A percentile compares a stretch with the other conserved stretches of the same genome.
Evolutionary conservation across 371 early-diverging fungal species (phyloP).

Genomic region (Circinella minor): DNA sequence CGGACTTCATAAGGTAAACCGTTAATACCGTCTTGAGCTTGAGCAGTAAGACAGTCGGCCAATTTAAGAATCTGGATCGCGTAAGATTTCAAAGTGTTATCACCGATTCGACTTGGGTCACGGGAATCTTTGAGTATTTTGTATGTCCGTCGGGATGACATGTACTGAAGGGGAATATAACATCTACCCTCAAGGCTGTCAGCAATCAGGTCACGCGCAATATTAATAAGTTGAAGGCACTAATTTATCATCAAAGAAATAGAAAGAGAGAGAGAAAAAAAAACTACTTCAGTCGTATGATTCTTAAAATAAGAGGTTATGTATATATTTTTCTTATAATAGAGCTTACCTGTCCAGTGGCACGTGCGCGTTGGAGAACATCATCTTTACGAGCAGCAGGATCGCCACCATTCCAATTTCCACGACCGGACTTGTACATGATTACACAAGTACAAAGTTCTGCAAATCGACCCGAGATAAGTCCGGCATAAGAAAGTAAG

Average conservation of each 20-base stretch:
- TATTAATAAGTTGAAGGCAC: slow-evolving; percentile 64
- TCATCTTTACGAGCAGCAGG: slow-evolving; percentile 29
- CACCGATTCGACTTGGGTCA: slow-evolving; percentile 30
- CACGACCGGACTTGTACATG: slow-evolving; percentile 46
- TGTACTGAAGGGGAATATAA: slow-evolving; percentile 53
- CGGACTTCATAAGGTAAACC: slow-evolving; percentile 44
- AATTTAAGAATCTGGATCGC: slow-evolving; percentile 32
- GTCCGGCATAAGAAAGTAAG: slow-evolving; percentile 47
- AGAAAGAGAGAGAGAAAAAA: not conserved
- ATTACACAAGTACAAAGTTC: slow-evolving; percentile 51
- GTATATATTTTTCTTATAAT: no score
- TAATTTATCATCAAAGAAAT: slow-evolving; percentile 6
- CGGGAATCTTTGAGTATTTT: slow-evolving; percentile 25
- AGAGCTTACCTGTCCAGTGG: slow-evolving; percentile 52
- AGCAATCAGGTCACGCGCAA: slow-evolving; percentile 57
- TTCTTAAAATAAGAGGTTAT: no score
- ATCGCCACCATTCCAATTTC: slow-evolving; percentile 35
- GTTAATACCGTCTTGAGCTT: slow-evolving; percentile 46
- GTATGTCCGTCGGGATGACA: slow-evolving; percentile 27
- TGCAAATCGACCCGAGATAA: slow-evolving; percentile 60
- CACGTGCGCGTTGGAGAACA: slow-evolving; percentile 44
- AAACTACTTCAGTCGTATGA: not conserved
- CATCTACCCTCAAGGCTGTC: slow-evolving; percentile 53
- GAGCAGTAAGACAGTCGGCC: slow-evolving; percentile 33
- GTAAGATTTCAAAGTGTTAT: slow-evolving; percentile 24